Conservation (phyloP, 2,329 filamentous ascomycete species). For the Ceratocystis smalleyi region DNA sequence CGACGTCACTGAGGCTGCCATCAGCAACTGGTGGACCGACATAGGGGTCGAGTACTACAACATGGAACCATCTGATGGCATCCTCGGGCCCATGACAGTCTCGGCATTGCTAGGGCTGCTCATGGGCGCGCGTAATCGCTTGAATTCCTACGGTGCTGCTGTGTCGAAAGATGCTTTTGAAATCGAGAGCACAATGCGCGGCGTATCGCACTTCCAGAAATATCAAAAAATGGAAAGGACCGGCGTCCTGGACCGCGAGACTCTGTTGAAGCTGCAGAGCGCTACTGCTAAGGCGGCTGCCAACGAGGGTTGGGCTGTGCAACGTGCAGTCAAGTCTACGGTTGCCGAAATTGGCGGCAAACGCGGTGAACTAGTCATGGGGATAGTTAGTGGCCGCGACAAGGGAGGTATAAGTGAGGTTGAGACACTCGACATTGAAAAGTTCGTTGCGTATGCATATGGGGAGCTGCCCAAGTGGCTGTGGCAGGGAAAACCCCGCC, state of each 20-base stretch:
- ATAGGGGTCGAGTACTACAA: slow-evolving; percentile 86
- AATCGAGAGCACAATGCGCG: slow-evolving; percentile 62
- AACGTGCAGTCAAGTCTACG: slow-evolving; percentile 85
- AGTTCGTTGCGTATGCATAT: slow-evolving; percentile 59
- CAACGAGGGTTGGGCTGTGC: slow-evolving; percentile 82
- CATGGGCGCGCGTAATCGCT: slow-evolving; percentile 75
- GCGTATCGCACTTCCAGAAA: slow-evolving; percentile 80
- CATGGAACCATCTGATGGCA: slow-evolving; percentile 80
- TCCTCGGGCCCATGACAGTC: slow-evolving; percentile 81
- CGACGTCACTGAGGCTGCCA: slow-evolving; percentile 77
- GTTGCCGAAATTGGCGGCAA: slow-evolving; percentile 88
- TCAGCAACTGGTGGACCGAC: slow-evolving; percentile 92
- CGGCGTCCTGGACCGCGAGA: slow-evolving; percentile 66
- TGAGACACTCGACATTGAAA: slow-evolving; percentile 79
- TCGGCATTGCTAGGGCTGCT: slow-evolving; percentile 74
- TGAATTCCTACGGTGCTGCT: slow-evolving; percentile 70
- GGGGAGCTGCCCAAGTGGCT: slow-evolving; percentile 85
- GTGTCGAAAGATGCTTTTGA: slow-evolving; percentile 89
- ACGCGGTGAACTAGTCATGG: slow-evolving; percentile 84
- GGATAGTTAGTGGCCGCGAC: slow-evolving; percentile 76
- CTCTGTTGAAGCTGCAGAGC: slow-evolving; percentile 63
- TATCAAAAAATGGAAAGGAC: slow-evolving; percentile 65
- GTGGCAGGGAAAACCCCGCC: slow-evolving; percentile 79
- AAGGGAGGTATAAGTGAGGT: slow-evolving; percentile 84
- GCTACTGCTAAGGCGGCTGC: slow-evolving; percentile 81